These are phyloP conservation scores for Yamadazyma taylorii DNA, from an alignment of 1,139 yeast species.

Conservation along the genomic window DNA sequence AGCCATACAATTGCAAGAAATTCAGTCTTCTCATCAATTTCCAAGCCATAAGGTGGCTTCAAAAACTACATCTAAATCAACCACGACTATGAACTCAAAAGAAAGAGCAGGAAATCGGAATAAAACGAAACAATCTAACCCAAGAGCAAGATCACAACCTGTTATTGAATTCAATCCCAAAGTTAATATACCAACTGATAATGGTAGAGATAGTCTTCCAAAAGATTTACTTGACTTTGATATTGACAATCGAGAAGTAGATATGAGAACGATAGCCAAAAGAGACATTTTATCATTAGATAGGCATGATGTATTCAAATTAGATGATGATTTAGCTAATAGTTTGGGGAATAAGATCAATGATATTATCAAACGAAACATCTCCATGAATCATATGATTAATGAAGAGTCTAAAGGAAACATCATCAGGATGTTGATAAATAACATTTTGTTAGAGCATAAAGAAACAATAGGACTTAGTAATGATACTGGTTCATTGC, in stretches of 20 bases:
- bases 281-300: slow-evolving; percentile 5
- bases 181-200: no score
- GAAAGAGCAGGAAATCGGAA: no score
- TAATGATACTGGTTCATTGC: slow-evolving; percentile 3
- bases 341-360: slow-evolving; percentile 11
- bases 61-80: no score
- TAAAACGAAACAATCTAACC: no score
- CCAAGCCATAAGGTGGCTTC: no score
- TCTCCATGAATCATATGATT: slow-evolving; percentile 8
- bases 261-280: background rate
- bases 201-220: no score
- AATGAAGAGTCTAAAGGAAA: slow-evolving; percentile 13
- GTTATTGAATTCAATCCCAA: no score
- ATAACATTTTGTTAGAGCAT: slow-evolving; percentile 12
- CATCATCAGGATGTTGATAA: slow-evolving; percentile 9
- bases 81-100: no score
- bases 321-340: slow-evolving; percentile 12
- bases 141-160: no score
- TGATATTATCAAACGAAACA: slow-evolving; percentile 10
- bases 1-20: no score
- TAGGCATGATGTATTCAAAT: slow-evolving; percentile 7
- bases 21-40: no score
- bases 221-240: slow-evolving; percentile 1
- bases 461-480: slow-evolving; percentile 8
- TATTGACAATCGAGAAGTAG: slow-evolving; percentile 1